phyloP scores from a whole-genome alignment of 2,329 filamentous ascomycete species.

The Neopestalotiopsis rosae region DNA sequence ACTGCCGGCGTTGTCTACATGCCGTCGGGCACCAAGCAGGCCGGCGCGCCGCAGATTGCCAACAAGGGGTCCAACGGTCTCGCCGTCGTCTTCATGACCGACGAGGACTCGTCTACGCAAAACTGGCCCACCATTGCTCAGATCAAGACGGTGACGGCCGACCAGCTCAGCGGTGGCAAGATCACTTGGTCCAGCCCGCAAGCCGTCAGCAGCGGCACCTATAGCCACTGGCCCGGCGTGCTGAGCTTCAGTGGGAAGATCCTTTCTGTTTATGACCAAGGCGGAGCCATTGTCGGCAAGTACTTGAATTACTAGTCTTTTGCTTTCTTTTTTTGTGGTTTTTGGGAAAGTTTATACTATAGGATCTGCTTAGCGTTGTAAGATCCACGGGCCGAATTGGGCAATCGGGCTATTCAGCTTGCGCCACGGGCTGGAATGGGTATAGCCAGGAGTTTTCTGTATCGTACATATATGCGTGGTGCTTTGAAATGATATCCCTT shows the following conservation, averaged over 20 bases:
- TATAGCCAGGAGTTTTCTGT: neutral
- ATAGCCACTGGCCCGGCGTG: conserved; percentile 19
- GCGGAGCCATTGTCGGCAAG: neutral
- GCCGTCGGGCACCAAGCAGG: conserved; percentile 36
- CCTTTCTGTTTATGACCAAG: conserved; percentile 6
- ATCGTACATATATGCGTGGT: neutral
- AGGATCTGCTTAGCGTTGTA: neutral
- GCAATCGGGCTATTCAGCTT: neutral
- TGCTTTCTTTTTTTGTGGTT: neutral
- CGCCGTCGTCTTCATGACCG: conserved; percentile 43
- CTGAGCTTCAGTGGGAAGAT: conserved; percentile 3
- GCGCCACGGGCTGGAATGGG: neutral
- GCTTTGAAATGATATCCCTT: conserved; percentile 1
- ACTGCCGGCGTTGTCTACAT: conserved; percentile 38
- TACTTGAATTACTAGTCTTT: conserved; percentile 2
- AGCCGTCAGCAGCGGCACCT: conserved; percentile 6
- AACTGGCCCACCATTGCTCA: conserved; percentile 46
- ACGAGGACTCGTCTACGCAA: conserved; percentile 29
- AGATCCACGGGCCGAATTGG: neutral
- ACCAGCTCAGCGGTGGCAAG: conserved; percentile 23
- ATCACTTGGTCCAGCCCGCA: conserved; percentile 22
- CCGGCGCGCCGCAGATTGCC: conserved; percentile 42
- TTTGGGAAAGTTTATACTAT: neutral
- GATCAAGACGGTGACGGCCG: conserved; percentile 29
- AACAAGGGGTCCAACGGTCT: conserved; percentile 37